Percentiles rank a stretch among this genome's conserved stretches.
These are phyloP conservation scores for Hyaloscypha hepaticicola DNA, from an alignment of 495 filamentous ascomycete genomes.

Conservation along the genomic window DNA sequence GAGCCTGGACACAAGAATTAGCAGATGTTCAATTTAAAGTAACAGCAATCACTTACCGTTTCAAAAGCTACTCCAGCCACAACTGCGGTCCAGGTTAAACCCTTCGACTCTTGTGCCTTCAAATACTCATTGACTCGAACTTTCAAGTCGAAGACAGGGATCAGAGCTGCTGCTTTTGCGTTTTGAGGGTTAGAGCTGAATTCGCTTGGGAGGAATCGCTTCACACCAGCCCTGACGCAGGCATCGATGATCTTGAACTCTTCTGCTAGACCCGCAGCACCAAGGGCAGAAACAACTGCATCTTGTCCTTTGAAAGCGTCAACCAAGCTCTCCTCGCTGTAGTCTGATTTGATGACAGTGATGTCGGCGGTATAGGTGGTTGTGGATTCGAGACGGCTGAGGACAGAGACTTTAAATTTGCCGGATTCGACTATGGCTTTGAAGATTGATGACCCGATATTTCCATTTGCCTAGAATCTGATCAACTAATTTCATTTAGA, in stretches of 20 bases:
- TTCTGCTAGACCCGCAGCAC: conserved; percentile 32
- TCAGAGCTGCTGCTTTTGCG: conserved; percentile 33
- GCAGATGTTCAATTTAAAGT: background rate
- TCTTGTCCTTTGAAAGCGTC: conserved; percentile 52
- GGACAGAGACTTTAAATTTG: conserved; percentile 53
- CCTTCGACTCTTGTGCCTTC: conserved; percentile 37
- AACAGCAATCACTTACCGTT: conserved; percentile 29
- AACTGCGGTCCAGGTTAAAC: conserved; percentile 46
- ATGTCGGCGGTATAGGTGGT: conserved; percentile 39
- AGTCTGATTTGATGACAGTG: conserved; percentile 48
- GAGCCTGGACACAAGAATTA: conserved; percentile 13
- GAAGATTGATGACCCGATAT: conserved; percentile 55
- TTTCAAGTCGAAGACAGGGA: conserved; percentile 43
- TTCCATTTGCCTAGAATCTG: conserved; percentile 37
- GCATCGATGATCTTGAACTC: conserved; percentile 58
- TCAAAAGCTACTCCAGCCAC: conserved; percentile 46
- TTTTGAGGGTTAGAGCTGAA: conserved; percentile 50
- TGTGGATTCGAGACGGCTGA: conserved; percentile 47
- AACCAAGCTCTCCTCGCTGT: conserved; percentile 40
- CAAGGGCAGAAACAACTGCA: conserved; percentile 54
- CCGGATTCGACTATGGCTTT: conserved; percentile 48
- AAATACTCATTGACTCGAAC: conserved; percentile 40
- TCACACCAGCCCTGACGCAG: conserved; percentile 53
- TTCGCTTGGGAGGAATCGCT: conserved; percentile 62
- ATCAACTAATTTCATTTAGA: background rate